Conservation (phyloP, 2,329 filamentous ascomycete species). For the Ophiosphaerella narmari region DNA sequence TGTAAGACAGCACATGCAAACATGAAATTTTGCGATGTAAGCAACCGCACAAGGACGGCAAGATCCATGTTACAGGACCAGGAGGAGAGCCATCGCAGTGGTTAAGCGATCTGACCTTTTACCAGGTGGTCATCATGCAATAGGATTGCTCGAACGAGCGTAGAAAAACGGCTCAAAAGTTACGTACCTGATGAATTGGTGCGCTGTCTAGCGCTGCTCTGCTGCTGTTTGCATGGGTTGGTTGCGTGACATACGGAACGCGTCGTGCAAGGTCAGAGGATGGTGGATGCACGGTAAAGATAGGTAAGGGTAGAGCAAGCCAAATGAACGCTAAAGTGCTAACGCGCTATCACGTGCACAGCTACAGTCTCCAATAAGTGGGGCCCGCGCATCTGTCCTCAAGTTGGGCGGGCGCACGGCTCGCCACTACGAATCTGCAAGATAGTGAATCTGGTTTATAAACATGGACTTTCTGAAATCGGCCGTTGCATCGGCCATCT, state of each 20-base stretch:
- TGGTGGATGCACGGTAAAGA: not conserved
- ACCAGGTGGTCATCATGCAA: slow-evolving; percentile 35
- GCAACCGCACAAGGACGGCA: not conserved
- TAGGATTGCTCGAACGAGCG: not conserved
- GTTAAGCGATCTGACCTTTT: slow-evolving; percentile 40
- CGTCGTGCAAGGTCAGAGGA: not conserved
- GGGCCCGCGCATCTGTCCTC: slow-evolving; percentile 24
- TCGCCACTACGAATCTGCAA: not conserved
- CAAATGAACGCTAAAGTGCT: not conserved
- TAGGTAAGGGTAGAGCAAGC: not conserved
- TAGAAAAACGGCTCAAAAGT: not conserved
- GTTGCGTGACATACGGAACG: not conserved
- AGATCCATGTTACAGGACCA: not conserved
- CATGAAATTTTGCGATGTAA: slow-evolving; percentile 6
- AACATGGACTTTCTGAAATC: slow-evolving; percentile 97
- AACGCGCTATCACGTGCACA: slow-evolving; percentile 19
- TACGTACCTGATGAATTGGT: slow-evolving; percentile 5
- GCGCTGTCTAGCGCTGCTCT: not conserved
- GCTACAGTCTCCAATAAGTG: slow-evolving; percentile 8
- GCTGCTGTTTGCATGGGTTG: not conserved
- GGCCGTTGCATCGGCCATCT: slow-evolving; percentile 93
- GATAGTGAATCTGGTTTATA: not conserved
- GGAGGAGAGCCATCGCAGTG: slow-evolving; percentile 28
- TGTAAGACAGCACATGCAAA: slow-evolving; percentile 4
- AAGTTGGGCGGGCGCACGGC: slow-evolving; percentile 5